Evolutionary conservation across 495 filamentous ascomycete species (phyloP).

Genomic region (Lichina pygmaea): DNA sequence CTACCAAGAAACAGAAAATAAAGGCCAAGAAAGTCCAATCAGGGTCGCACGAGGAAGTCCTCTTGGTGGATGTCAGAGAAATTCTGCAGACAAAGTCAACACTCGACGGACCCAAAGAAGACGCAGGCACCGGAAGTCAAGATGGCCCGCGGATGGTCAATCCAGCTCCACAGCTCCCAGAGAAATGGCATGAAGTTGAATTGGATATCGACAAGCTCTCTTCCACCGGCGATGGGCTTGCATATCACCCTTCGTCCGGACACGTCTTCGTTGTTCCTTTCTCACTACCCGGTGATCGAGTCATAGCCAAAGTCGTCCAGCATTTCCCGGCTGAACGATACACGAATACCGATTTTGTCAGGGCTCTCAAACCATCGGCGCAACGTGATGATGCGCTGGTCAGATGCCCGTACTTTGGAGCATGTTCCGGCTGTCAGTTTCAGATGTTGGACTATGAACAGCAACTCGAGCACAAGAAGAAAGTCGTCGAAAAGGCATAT

Average conservation of each 20-base stretch:
- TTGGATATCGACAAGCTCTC: conserved; percentile 49
- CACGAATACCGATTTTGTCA: conserved; percentile 53
- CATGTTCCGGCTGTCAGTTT: conserved; percentile 83
- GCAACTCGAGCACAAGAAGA: conserved; percentile 61
- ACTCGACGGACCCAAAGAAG: neutral
- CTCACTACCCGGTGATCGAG: conserved; percentile 56
- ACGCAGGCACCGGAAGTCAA: neutral
- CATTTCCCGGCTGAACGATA: conserved; percentile 34
- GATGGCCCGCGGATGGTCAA: neutral
- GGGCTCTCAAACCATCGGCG: conserved; percentile 42
- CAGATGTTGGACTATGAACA: conserved; percentile 83
- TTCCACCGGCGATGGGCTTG: conserved; percentile 78
- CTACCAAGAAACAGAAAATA: conserved; percentile 3
- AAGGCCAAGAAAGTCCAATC: conserved; percentile 1
- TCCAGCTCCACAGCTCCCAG: conserved; percentile 21
- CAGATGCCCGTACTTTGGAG: conserved; percentile 60
- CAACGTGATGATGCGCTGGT: conserved; percentile 52
- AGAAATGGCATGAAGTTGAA: conserved; percentile 47
- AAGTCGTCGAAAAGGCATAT: conserved; percentile 77
- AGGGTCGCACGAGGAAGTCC: conserved; percentile 1
- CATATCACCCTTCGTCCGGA: conserved; percentile 28
- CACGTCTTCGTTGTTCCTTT: conserved; percentile 83
- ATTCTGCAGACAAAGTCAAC: neutral
- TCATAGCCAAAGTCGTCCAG: conserved; percentile 50
- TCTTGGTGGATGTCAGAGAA: conserved; percentile 2